Evolutionary conservation across 73 alveolate genomes (phyloP).

Genomic region (Symbiodinium pilosum): DNA sequence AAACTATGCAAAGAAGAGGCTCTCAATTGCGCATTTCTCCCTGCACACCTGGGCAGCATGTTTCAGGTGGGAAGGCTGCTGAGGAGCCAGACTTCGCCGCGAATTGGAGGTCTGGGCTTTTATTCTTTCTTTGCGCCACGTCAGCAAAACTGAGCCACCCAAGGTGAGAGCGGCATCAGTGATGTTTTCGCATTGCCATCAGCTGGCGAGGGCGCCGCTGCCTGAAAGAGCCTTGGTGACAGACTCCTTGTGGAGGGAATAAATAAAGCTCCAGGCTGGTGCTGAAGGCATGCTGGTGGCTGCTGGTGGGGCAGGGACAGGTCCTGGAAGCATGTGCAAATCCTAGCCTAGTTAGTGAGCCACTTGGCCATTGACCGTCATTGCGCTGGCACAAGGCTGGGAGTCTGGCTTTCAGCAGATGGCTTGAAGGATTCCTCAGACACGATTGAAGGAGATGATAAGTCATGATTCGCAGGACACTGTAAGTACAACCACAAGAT

Average conservation of each 20-base stretch:
- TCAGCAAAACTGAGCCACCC: too few relatives aligned
- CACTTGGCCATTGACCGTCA: background rate
- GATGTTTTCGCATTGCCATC: background rate
- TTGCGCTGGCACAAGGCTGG: background rate
- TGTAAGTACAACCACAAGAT: background rate
- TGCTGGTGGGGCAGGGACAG: background rate
- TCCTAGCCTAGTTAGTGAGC: background rate
- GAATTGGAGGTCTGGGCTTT: too few relatives aligned
- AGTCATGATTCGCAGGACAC: background rate
- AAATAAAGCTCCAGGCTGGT: background rate
- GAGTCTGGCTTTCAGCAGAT: background rate
- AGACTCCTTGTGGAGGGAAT: too few relatives aligned
- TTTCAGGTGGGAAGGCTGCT: background rate
- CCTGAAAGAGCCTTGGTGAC: too few relatives aligned
- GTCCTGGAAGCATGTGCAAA: background rate
- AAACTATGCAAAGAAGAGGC: too few relatives aligned
- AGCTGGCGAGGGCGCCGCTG: background rate
- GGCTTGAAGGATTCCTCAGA: background rate
- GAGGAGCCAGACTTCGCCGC: background rate
- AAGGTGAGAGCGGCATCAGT: background rate
- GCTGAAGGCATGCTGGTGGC: slow-evolving; percentile 21
- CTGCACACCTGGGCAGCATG: too few relatives aligned
- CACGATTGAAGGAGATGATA: background rate
- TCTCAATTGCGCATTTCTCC: too few relatives aligned
- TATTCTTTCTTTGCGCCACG: too few relatives aligned